These are phyloP conservation scores for Pseudogymnoascus destructans DNA, from an alignment of 2,329 filamentous ascomycete genomes.

Conservation along the genomic window DNA sequence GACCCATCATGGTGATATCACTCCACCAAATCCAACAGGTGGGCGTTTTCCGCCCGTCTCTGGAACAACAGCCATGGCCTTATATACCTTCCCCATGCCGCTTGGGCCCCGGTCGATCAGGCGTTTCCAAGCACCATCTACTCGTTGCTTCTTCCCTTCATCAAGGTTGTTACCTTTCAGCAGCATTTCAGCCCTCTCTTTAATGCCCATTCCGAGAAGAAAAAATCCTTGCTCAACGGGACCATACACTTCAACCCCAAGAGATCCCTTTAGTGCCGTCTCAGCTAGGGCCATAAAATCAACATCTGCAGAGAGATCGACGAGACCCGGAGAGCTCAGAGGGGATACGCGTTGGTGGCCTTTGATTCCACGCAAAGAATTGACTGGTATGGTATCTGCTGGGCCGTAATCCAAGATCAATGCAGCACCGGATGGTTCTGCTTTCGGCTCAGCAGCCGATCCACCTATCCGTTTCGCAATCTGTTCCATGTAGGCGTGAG, in stretches of 20 bases:
- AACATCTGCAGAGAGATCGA: constrained; percentile 85
- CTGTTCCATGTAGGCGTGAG: constrained; percentile 63
- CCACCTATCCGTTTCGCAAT: constrained; percentile 80
- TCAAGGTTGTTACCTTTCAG: constrained; percentile 34
- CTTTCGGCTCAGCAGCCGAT: constrained; percentile 39
- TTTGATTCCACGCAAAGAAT: constrained; percentile 82
- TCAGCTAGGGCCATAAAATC: constrained; percentile 85
- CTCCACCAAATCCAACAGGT: constrained; percentile 86
- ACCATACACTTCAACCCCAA: constrained; percentile 80
- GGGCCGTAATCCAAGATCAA: constrained; percentile 96
- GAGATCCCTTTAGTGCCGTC: constrained; percentile 59
- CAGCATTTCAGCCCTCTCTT: constrained; percentile 59
- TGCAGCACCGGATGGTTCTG: constrained; percentile 63
- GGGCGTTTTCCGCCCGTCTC: constrained; percentile 59
- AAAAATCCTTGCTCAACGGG: constrained; percentile 79
- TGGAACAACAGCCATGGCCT: constrained; percentile 80
- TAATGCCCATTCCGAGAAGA: constrained; percentile 68
- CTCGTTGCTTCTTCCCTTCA: constrained; percentile 40
- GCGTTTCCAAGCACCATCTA: constrained; percentile 66
- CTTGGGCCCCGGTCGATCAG: constrained; percentile 69
- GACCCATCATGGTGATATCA: constrained; percentile 28
- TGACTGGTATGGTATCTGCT: constrained; percentile 61
- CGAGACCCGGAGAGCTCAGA: constrained; percentile 64
- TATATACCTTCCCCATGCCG: constrained; percentile 93
- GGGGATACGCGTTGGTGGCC: constrained; percentile 65